Percentiles rank a stretch among this genome's conserved stretches.
Conservation (phyloP, 2,329 filamentous ascomycete genomes). For the Trichoderma brevicompactum region DNA sequence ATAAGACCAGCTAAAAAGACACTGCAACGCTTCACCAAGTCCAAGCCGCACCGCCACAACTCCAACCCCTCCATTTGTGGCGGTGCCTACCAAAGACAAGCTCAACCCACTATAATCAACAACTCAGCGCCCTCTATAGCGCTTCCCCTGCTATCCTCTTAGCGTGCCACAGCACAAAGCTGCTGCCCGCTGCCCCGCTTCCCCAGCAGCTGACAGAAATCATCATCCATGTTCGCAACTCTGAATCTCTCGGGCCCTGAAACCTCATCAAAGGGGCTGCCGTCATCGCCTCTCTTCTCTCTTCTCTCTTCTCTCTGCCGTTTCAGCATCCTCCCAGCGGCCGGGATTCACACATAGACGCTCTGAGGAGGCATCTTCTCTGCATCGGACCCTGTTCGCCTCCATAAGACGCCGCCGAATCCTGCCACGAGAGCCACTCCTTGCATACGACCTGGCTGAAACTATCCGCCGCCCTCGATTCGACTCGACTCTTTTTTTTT, state of each 20-base stretch:
- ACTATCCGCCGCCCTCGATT: no score
- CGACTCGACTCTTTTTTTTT: background rate
- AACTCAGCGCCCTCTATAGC: background rate
- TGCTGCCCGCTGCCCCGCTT: constrained; percentile 22
- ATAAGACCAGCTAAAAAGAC: no score
- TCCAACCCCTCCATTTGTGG: constrained; percentile 28
- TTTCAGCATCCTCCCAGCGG: background rate
- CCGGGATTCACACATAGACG: background rate
- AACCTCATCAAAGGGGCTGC: constrained; percentile 24
- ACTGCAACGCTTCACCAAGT: no score
- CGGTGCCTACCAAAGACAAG: background rate
- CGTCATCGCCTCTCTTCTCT: constrained; percentile 10
- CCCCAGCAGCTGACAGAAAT: constrained; percentile 26
- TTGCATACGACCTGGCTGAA: background rate
- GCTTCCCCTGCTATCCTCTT: background rate
- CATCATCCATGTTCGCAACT: constrained; percentile 12
- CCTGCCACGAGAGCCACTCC: background rate
- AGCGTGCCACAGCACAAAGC: background rate
- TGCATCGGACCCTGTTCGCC: background rate
- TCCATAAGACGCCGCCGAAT: background rate
- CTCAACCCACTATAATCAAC: background rate
- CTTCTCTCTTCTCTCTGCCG: background rate
- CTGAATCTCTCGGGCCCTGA: constrained; percentile 7
- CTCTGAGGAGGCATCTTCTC: background rate
- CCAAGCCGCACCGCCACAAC: background rate